These are phyloP conservation scores for Fusarium robinianum DNA, from an alignment of 2,329 filamentous ascomycete genomes.

Conservation along the genomic window DNA sequence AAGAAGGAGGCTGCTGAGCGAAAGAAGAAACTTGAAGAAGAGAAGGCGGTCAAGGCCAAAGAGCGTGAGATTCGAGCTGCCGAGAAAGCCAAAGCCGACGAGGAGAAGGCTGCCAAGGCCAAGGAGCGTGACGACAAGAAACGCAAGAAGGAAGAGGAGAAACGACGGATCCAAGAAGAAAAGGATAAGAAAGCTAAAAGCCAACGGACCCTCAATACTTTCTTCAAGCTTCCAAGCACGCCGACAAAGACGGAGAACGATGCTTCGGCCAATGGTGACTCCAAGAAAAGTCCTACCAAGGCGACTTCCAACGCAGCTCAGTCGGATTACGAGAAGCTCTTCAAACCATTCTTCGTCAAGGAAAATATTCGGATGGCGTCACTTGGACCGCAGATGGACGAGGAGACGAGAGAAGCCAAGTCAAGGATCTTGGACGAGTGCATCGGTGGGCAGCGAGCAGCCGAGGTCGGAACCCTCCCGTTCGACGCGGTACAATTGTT, in stretches of 20 bases:
- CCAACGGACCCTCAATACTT: slow-evolving; percentile 52
- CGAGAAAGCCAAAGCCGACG: slow-evolving; percentile 46
- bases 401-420: slow-evolving; percentile 58
- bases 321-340: slow-evolving; percentile 69
- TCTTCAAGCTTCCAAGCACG: slow-evolving; percentile 50
- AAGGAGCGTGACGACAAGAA: slow-evolving; percentile 49
- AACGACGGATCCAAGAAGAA: slow-evolving; percentile 45
- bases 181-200: slow-evolving; percentile 56
- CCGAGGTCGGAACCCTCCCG: slow-evolving; percentile 41
- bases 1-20: slow-evolving; percentile 42
- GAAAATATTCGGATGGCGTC: slow-evolving; percentile 73
- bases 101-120: slow-evolving; percentile 45
- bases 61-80: slow-evolving; percentile 44
- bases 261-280: slow-evolving; percentile 36
- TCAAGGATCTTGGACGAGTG: slow-evolving; percentile 58
- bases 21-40: slow-evolving; percentile 47
- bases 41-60: slow-evolving; percentile 43
- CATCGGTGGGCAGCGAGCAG: slow-evolving; percentile 52
- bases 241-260: slow-evolving; percentile 49
- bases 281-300: slow-evolving; percentile 36
- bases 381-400: slow-evolving; percentile 60
- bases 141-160: slow-evolving; percentile 56
- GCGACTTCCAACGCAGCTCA: slow-evolving; percentile 22
- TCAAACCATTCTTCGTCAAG: slow-evolving; percentile 81
- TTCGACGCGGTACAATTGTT: slow-evolving; percentile 55